phyloP scores from a whole-genome alignment of 2,329 filamentous ascomycete genomes.

The Xylariaceae sp. region DNA sequence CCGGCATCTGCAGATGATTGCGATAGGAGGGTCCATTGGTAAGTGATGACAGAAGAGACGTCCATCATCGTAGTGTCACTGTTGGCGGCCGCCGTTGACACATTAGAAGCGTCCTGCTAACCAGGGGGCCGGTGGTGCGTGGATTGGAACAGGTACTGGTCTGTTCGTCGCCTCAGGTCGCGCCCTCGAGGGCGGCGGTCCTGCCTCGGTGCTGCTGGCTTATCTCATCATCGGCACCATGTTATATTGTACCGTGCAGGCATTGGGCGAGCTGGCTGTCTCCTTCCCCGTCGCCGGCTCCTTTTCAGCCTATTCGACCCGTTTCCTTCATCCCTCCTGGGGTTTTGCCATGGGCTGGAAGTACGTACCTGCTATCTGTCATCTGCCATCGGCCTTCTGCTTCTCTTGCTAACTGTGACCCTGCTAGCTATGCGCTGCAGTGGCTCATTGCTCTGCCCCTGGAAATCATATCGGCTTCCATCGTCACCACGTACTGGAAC shows the following conservation, averaged over 20 bases:
- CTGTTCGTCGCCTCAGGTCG: slow-evolving; percentile 79
- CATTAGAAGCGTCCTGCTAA: no score
- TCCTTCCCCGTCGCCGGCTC: slow-evolving; percentile 87
- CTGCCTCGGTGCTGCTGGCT: slow-evolving; percentile 71
- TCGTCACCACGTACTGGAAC: slow-evolving; percentile 81
- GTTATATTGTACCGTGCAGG: slow-evolving; percentile 89
- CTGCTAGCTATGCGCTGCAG: slow-evolving; percentile 68
- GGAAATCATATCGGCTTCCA: slow-evolving; percentile 80
- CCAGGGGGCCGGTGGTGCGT: no score
- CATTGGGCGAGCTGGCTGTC: slow-evolving; percentile 85
- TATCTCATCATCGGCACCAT: slow-evolving; percentile 76
- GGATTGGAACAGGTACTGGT: slow-evolving; percentile 57
- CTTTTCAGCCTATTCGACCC: slow-evolving; percentile 85
- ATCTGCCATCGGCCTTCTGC: not conserved
- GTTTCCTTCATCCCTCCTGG: slow-evolving; percentile 91
- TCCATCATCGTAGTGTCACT: no score
- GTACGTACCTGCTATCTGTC: slow-evolving; percentile 42
- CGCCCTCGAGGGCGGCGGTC: slow-evolving; percentile 66
- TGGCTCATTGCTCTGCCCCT: slow-evolving; percentile 81
- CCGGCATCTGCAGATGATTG: slow-evolving; percentile 94
- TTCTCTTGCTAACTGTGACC: not conserved
- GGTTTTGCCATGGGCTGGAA: slow-evolving; percentile 96
- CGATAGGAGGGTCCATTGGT: slow-evolving; percentile 88
- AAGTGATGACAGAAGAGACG: slow-evolving; percentile 14
- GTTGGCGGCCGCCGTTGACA: no score